Evolutionary conservation across 2,329 filamentous ascomycete species (phyloP).

Genomic region (Diaporthe citrichinensis): DNA sequence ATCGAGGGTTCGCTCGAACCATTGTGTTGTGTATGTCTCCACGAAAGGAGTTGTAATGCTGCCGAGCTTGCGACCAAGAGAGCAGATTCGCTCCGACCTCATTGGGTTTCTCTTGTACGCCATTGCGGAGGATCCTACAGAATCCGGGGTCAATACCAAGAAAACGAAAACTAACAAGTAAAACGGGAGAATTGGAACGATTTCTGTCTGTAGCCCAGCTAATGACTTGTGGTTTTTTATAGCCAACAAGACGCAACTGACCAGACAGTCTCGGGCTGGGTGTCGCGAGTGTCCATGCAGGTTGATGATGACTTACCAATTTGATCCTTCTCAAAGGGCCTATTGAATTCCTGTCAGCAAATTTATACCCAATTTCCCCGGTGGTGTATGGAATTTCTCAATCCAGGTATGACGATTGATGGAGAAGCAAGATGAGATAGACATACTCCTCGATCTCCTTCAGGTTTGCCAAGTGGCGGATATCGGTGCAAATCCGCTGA

Average conservation of each 20-base stretch:
- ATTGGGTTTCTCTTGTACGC: conserved; percentile 65
- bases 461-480: conserved; percentile 79
- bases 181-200: not conserved
- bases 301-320: conserved; percentile 72
- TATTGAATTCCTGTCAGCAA: not conserved
- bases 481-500: conserved; percentile 80
- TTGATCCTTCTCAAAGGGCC: conserved; percentile 64
- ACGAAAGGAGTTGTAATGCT: conserved; percentile 61
- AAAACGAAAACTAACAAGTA: not conserved
- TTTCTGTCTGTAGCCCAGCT: not conserved
- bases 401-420: not conserved
- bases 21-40: conserved; percentile 78
- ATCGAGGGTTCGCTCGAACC: conserved; percentile 81
- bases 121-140: conserved; percentile 38
- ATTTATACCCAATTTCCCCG: not conserved
- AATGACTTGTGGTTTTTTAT: too few relatives aligned
- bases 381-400: not conserved
- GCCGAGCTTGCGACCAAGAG: conserved; percentile 56
- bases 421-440: conserved; percentile 74
- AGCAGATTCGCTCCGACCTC: conserved; percentile 63
- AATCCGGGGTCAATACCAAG: not conserved
- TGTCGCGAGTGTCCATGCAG: not conserved
- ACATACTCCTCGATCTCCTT: conserved; percentile 84
- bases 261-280: not conserved
- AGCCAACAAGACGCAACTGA: not conserved